Evolutionary conservation across 495 filamentous ascomycete species (phyloP).

Genomic region (Opeltia flavorubescens): DNA sequence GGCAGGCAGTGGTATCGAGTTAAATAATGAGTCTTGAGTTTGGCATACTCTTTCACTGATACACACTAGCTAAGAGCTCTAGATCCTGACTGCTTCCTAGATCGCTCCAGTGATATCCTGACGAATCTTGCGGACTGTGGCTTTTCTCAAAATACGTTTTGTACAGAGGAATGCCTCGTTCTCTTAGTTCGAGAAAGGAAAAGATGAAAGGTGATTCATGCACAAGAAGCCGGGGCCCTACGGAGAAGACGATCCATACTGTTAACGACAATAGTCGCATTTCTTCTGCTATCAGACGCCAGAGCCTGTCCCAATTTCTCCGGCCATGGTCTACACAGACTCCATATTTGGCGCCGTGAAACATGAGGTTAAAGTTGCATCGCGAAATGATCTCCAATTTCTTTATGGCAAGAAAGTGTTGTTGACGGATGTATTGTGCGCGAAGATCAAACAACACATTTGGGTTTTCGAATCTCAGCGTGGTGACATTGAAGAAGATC

Average conservation of each 20-base stretch:
- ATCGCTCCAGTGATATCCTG: no score
- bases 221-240: neutral
- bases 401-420: neutral
- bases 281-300: neutral
- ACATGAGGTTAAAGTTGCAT: neutral
- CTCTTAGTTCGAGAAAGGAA: no score
- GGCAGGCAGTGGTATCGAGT: no score
- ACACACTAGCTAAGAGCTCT: no score
- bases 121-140: no score
- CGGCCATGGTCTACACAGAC: neutral
- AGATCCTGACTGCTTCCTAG: no score
- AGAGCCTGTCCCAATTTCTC: neutral
- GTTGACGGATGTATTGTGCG: neutral
- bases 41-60: no score
- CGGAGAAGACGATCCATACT: neutral
- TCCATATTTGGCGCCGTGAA: neutral
- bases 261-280: neutral
- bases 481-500: neutral
- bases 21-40: no score
- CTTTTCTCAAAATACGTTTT: no score
- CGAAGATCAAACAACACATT: neutral
- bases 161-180: no score
- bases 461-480: neutral
- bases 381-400: neutral
- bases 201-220: neutral